Conservation (phyloP, 768 basidiomycete genomes). For the Boletales sp. region DNA sequence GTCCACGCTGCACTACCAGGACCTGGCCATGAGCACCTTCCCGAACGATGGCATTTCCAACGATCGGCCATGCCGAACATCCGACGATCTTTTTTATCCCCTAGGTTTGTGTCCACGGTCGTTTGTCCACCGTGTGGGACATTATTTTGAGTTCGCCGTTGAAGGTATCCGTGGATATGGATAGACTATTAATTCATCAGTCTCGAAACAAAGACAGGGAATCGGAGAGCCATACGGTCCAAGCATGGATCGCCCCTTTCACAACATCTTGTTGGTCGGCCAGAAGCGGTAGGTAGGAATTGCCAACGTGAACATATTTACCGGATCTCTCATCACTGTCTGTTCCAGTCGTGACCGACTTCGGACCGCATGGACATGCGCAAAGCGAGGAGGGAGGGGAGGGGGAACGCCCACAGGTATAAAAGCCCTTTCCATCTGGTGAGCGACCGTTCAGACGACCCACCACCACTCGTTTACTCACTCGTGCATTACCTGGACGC, state of each 20-base stretch:
- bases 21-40: conserved; percentile 3
- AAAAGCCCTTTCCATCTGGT: conserved; percentile 13
- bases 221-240: conserved; percentile 4
- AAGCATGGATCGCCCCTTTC: conserved; percentile 8
- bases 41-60: background rate
- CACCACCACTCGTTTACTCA: conserved; percentile 3
- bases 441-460: conserved; percentile 6
- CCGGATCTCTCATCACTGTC: conserved; percentile 6
- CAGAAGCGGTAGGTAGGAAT: conserved; percentile 1
- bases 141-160: conserved; percentile 3
- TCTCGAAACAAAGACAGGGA: background rate
- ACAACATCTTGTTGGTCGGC: background rate
- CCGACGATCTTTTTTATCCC: background rate
- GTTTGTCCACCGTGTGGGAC: conserved; percentile 1
- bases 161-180: background rate
- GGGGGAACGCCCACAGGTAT: conserved; percentile 5
- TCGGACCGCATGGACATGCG: conserved; percentile 3
- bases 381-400: background rate
- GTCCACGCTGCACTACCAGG: conserved; percentile 8
- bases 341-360: background rate
- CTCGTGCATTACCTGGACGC: conserved; percentile 1
- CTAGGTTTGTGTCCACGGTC: background rate
- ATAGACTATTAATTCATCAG: conserved; percentile 12
- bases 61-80: background rate
- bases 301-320: background rate